phyloP scores from a whole-genome alignment of 192 early-diverging fungal genomes.

The Backusella sp. region DNA sequence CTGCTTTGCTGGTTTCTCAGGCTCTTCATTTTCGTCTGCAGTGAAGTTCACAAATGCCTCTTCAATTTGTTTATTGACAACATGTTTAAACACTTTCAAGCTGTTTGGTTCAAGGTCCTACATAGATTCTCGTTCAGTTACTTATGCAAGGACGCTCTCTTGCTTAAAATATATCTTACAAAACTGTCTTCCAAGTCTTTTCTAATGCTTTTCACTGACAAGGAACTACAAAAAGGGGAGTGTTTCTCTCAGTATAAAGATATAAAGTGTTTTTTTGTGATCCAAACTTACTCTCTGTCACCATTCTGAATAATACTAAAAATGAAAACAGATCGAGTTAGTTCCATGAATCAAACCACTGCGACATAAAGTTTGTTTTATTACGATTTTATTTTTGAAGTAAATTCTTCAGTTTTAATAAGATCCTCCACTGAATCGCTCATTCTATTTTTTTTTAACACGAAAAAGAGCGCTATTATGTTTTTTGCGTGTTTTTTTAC shows the following conservation, averaged over 20 bases:
- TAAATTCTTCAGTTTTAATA: background rate
- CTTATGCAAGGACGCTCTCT: background rate
- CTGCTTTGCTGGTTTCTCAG: background rate
- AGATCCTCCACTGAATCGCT: background rate
- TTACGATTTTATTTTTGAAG: background rate
- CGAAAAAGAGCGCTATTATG: background rate
- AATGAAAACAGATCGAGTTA: background rate
- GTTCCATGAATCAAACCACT: background rate
- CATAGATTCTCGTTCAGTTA: background rate
- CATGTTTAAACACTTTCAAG: background rate
- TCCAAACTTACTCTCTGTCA: slow-evolving; percentile 1
- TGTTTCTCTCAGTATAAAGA: background rate
- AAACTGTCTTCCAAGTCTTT: background rate
- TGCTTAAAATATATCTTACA: background rate
- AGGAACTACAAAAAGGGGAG: background rate
- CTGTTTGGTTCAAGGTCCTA: slow-evolving; percentile 6
- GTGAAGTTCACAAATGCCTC: background rate
- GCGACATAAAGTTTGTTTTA: background rate
- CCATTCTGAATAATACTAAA: slow-evolving; percentile 14
- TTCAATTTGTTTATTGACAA: background rate
- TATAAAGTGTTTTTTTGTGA: background rate
- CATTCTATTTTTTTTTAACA: background rate
- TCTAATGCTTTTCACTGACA: background rate
- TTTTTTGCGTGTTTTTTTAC: too few relatives aligned
- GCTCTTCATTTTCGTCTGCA: background rate